Evolutionary conservation across 352 stramenopile genomes (phyloP), one percentile per base, ranked within the genome.

Genomic region (Phytophthora aleatoria): DNA sequence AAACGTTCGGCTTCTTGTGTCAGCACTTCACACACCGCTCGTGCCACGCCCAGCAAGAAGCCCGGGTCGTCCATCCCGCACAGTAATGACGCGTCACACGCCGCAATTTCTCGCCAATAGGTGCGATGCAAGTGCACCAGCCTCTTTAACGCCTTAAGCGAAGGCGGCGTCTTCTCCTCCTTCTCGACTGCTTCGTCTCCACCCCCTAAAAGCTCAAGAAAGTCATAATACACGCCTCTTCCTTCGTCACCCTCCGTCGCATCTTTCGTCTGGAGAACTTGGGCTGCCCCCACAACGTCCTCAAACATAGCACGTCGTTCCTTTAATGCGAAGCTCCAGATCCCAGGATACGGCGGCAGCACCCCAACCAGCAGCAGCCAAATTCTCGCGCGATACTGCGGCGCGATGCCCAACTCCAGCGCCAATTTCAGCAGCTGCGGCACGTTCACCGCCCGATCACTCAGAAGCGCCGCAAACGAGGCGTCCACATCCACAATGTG

Each of bases 401-500:
- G 50, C 16, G 80, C 69, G 49, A 93, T 77, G 20, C 86, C 86
- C 51, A 95, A 62, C 64, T 95, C 86, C 26, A 92, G 67, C 49
- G 83, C 81, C 57, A 95, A 66, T 60, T 91, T 92, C 16, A 81
- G 67, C 45, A 93, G 71, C 67, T 95, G 83, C 48, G 71, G 44
- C 13, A 85, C 61, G 52, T 92, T 95, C 38, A 93, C 72, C 8
- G 67, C 56, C 20, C 52, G 59, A 42, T 92, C 81, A 3, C 66
- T 64, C 15, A 95, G 77, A 35, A 95, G 68, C 38, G 84, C 75
- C 5, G 80, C 78, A 44, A 90, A 93, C 31, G 80, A 91, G 1
- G 84, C 86, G 24, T 94, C 86, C 31, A 90, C 71, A 41, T 94
- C 82, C 43, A 91, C 83, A 64, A 93, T 89, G 61, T 91, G 81